Evolutionary conservation across 2,329 filamentous ascomycete genomes (phyloP), one percentile per base, ranked within the genome.

Genomic region (Aureobasidium sp.): DNA sequence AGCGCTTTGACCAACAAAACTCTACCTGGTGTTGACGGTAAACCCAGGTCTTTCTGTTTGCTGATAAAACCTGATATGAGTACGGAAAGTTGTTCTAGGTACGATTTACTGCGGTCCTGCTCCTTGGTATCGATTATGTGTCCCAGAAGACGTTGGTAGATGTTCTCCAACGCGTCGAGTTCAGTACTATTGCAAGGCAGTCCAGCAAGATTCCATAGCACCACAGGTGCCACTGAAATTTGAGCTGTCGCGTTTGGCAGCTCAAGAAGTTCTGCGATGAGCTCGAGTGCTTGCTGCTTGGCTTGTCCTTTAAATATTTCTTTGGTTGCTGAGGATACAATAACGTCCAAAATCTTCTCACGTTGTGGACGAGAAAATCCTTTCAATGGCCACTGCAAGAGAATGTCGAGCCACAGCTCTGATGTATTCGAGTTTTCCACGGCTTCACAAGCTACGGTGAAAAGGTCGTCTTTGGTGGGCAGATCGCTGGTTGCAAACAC

Each of bases 71-170:
- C 12, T 5, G 53, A 57, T 7, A 50, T 15, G 3, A 52, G 39
- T 26, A 34, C 26, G 4, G 62, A 59, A 10, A 59, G 55, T 15
- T 39, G 26, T 24, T 32, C 51, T 9, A 65, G 24, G 32, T 63
- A 61, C 2, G 9, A 20, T 13, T 59, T 61, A n/a, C 65, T 66
- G 13, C 65, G 65, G 27, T 65, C 64, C 59, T 68, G 67, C 15
- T 68, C 66, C 50, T 65, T 64, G 4, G 65, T 67, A 12, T 61
- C 56, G 3, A 67, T 39, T 7, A 67, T 53, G 37, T 66, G 66
- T 46, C 59, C n/a, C 26, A 59, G 47, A 37, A 63, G 34, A n/a
- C 27, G 39, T 52, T 24, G 48, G 44, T 52, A 53, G 17, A 63
- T 13, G 39, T 32, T 20, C 26, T 55, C 32, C 32, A 64, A 51